Base-by-base conservation (phyloP, 1,284 basidiomycete species). In the Malassezia globosa region DNA sequence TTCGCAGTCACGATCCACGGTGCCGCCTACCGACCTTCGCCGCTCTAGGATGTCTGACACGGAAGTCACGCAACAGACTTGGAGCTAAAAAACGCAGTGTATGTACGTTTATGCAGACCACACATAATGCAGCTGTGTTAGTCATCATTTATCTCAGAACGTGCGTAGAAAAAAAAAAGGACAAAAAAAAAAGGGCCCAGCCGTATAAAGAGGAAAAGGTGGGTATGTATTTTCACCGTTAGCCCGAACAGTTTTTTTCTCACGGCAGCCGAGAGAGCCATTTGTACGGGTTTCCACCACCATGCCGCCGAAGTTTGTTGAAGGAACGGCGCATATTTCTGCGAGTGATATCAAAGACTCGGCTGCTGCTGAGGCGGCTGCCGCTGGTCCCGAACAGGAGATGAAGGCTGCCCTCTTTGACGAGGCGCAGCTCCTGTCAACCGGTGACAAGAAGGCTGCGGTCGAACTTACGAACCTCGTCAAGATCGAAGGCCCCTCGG, bases 401-500 rank as follows among this genome's bases (percentile, higher is more conserved):
- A 58, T 63, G 59, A 64, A 69, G 53, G 72, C 72, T 54, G 72
- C 69, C 44, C 69, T 70, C 60, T 55, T 72, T 52, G 74, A 75
- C 54, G 61, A 70, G 53, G 63, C 64, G 41, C 59, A 67, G 36
- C 65, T 75, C 50, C 63, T 75, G 47, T 64, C 61, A 25, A 56
- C 63, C 29, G 63, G 66, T 49, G 73, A 74, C 66, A 67, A 73
- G 50, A 54, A 60, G 19, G 74, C 74, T 46, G 73, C 66, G 19
- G 61, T 63, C 55, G 74, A 74, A 67, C 72, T 75, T 48, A 72
- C 73, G 50, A 72, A 74, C 64, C 62, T 74, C 37, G 73, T 74
- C 64, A 75, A 75, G 66, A 58, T 66, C 75, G 81, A 89, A 61
- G 89, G 89, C 70, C 84, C 87, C 59, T 75, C 82, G 58, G 83